A percentile compares a stretch with the other conserved stretches of the same genome.
Evolutionary conservation across 495 filamentous ascomycete genomes (phyloP).

Genomic region (Talaromyces stipitatus): DNA sequence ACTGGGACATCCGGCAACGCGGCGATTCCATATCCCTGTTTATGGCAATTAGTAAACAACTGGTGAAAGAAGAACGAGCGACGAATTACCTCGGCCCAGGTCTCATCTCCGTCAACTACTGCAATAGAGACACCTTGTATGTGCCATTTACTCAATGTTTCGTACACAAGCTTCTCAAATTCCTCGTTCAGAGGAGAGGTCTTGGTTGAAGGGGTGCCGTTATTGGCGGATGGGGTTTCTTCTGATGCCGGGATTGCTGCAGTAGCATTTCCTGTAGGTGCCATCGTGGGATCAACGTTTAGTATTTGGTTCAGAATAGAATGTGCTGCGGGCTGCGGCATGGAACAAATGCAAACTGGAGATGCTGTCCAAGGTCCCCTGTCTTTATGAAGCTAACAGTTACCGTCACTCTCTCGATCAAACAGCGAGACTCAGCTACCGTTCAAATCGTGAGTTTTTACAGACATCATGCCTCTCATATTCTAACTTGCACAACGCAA

Average conservation of each 20-base stretch:
- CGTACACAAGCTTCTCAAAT: conserved; percentile 20
- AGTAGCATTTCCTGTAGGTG: not conserved
- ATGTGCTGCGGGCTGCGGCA: not conserved
- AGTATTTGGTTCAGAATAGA: not conserved
- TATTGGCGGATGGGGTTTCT: not conserved
- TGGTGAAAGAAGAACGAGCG: not conserved
- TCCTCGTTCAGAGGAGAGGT: conserved; percentile 6
- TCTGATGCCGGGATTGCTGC: not conserved
- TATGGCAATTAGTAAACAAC: conserved; percentile 15
- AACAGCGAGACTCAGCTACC: not conserved
- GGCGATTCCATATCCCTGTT: conserved; percentile 45
- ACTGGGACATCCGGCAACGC: conserved; percentile 25
- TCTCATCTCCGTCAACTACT: conserved; percentile 34
- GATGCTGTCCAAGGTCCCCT: not conserved
- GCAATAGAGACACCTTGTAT: conserved; percentile 43
- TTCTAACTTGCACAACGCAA: too few species aligned
- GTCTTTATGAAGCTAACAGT: not conserved
- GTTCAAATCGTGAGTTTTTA: not conserved
- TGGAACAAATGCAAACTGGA: not conserved
- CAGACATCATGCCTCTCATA: not conserved
- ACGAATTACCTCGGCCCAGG: conserved; percentile 14
- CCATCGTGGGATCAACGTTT: not conserved
- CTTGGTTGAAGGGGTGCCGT: not conserved
- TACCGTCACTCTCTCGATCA: not conserved
- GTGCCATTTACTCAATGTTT: conserved; percentile 31